Percentiles rank a stretch among this genome's conserved stretches.
Conservation (phyloP, 305 asterid genomes). For the Solanum aculeatissimum region DNA sequence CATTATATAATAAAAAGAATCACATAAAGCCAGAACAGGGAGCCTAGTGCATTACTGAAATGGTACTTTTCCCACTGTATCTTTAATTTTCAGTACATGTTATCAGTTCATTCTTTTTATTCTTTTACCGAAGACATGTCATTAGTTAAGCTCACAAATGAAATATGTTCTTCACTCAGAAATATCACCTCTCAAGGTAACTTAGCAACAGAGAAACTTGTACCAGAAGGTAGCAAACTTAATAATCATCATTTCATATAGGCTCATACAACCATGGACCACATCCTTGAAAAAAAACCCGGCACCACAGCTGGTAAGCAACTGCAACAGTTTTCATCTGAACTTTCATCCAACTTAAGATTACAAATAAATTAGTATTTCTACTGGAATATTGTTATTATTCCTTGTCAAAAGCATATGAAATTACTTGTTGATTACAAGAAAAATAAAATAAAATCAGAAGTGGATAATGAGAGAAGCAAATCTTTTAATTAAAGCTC, state of each 20-base stretch:
- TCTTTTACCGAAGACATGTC: neutral
- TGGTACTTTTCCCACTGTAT: neutral
- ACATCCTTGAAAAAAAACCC: neutral
- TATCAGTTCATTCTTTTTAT: neutral
- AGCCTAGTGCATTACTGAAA: neutral
- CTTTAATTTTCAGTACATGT: neutral
- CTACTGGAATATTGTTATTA: neutral
- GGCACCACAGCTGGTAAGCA: neutral
- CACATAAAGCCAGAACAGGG: neutral
- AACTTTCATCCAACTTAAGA: neutral
- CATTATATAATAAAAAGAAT: neutral
- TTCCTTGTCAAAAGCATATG: neutral
- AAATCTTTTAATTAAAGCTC: neutral
- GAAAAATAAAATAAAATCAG: neutral
- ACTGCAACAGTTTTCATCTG: neutral
- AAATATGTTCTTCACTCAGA: neutral
- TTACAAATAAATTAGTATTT: neutral
- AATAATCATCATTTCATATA: neutral
- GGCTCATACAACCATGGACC: neutral
- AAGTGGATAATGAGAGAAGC: conserved; percentile 8
- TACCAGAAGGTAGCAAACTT: neutral
- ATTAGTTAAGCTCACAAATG: neutral
- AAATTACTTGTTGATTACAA: neutral
- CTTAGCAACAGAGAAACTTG: neutral
- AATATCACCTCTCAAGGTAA: neutral